A percentile compares a stretch with the other conserved stretches of the same genome.
Evolutionary conservation across 805 yeast genomes (phyloP).

Genomic region (Metschnikowia dekortorum): DNA sequence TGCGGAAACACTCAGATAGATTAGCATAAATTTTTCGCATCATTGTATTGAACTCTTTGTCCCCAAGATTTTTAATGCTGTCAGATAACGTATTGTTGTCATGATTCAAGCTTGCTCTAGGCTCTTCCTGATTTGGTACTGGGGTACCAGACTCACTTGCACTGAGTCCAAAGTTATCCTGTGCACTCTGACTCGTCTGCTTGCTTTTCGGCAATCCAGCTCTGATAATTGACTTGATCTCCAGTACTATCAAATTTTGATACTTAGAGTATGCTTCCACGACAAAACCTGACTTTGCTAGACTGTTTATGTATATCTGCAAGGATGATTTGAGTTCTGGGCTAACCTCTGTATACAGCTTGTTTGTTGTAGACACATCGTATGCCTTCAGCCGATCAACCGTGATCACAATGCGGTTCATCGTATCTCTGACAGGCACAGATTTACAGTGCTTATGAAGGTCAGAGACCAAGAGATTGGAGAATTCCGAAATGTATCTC

Average conservation of each 20-base stretch:
- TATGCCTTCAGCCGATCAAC: constrained; percentile 24
- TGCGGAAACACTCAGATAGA: constrained; percentile 66
- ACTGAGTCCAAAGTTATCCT: constrained; percentile 2
- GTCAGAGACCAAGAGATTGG: constrained; percentile 54
- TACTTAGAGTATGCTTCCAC: constrained; percentile 58
- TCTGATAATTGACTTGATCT: constrained; percentile 69
- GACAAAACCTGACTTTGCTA: constrained; percentile 59
- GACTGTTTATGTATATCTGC: constrained; percentile 46
- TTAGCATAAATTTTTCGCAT: constrained; percentile 54
- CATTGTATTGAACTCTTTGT: constrained; percentile 73
- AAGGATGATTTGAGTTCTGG: constrained; percentile 41
- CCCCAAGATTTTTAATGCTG: constrained; percentile 62
- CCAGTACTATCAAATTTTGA: constrained; percentile 64
- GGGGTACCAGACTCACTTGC: not conserved
- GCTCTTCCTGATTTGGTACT: constrained; percentile 1
- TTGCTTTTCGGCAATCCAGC: constrained; percentile 9
- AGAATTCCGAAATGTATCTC: constrained; percentile 58
- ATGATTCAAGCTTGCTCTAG: constrained; percentile 8
- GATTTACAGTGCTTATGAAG: constrained; percentile 53
- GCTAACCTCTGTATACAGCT: constrained; percentile 35
- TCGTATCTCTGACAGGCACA: constrained; percentile 44
- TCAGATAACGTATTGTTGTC: constrained; percentile 21
- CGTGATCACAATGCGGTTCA: constrained; percentile 42
- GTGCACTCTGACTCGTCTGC: not conserved
- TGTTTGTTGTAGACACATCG: constrained; percentile 21